Conservation (phyloP, 2,329 filamentous ascomycete genomes). For the Botrytis byssoidea region DNA sequence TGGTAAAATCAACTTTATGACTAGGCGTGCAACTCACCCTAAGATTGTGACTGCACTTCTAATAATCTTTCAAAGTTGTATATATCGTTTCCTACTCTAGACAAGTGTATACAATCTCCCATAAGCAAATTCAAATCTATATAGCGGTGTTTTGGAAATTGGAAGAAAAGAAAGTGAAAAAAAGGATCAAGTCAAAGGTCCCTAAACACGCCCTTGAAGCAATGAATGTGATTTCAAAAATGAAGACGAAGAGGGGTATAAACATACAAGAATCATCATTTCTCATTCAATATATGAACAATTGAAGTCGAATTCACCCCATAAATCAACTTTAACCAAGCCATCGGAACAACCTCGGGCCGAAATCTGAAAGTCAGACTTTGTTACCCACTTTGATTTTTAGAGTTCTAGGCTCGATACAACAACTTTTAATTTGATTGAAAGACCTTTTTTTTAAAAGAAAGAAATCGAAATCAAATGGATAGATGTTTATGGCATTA, state of each 20-base stretch:
- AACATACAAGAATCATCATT: background rate
- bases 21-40: background rate
- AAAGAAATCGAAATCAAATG: background rate
- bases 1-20: background rate
- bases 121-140: background rate
- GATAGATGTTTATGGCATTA: background rate
- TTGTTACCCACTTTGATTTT: background rate
- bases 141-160: background rate
- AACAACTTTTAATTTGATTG: background rate
- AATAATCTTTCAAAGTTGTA: background rate
- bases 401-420: background rate
- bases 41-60: background rate
- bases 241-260: background rate
- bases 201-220: background rate
- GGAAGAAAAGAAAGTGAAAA: background rate
- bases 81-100: background rate
- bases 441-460: background rate
- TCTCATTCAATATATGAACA: background rate
- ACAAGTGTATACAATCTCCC: background rate
- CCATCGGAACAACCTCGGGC: background rate
- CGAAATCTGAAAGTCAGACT: background rate
- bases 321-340: background rate
- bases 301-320: background rate
- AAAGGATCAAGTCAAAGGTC: background rate
- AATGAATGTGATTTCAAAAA: accelerated